Evolutionary conservation across 495 filamentous ascomycete genomes (phyloP).

Genomic region (Delitschia confertaspora): DNA sequence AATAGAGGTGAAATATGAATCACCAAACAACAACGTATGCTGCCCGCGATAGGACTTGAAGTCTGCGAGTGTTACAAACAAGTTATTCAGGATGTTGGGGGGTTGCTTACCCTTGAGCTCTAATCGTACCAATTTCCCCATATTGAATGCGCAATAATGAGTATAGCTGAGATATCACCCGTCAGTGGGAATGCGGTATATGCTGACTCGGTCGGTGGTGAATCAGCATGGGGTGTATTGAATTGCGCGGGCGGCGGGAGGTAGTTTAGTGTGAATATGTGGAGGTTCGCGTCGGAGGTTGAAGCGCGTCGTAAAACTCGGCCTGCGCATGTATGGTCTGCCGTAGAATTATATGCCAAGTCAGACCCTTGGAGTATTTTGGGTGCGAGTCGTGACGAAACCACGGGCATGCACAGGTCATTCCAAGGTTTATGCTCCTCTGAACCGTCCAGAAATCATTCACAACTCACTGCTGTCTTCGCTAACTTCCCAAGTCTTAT

Average conservation of each 20-base stretch:
- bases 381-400: too few species aligned
- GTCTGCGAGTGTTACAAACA: constrained; percentile 44
- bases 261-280: neutral
- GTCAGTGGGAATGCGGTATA: too few species aligned
- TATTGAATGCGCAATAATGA: constrained; percentile 31
- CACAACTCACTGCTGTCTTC: too few species aligned
- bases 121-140: constrained; percentile 87
- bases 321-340: too few species aligned
- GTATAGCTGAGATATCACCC: neutral
- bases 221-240: neutral
- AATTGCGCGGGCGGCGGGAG: neutral
- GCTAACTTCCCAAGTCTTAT: too few species aligned
- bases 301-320: neutral
- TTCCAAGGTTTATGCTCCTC: too few species aligned
- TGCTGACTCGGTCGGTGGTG: too few species aligned
- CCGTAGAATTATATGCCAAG: neutral
- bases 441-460: too few species aligned
- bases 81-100: neutral
- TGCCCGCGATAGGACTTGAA: constrained; percentile 99
- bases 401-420: too few species aligned
- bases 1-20: constrained; percentile 98
- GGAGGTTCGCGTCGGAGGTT: neutral
- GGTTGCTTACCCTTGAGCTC: constrained; percentile 77
- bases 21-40: constrained; percentile 87
- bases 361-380: neutral